These are phyloP conservation scores for Arachnopeziza araneosa DNA, from an alignment of 2,329 filamentous ascomycete genomes.

Conservation along the genomic window DNA sequence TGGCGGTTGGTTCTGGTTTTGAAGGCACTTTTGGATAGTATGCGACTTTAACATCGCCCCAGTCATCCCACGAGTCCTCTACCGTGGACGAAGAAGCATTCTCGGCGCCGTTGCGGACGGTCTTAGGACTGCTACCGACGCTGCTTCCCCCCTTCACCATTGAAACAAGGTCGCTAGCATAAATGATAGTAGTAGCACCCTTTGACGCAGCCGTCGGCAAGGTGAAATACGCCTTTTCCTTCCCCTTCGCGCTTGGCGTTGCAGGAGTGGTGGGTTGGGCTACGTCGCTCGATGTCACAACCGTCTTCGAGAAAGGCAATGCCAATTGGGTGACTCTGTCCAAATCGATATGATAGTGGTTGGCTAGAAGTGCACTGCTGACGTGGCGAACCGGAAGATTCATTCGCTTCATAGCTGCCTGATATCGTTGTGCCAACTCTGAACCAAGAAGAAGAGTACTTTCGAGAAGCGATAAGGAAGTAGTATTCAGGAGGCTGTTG, in stretches of 20 bases:
- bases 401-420: constrained; percentile 77
- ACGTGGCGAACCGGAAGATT: constrained; percentile 58
- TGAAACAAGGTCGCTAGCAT: constrained; percentile 78
- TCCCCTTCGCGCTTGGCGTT: constrained; percentile 61
- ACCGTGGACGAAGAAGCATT: constrained; percentile 12
- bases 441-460: constrained; percentile 74
- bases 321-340: constrained; percentile 83
- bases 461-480: constrained; percentile 72
- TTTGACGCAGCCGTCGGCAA: constrained; percentile 37
- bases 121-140: constrained; percentile 29
- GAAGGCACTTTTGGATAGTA: constrained; percentile 56
- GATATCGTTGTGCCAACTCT: constrained; percentile 86
- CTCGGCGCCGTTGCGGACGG: constrained; percentile 26
- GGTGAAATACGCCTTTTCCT: constrained; percentile 57
- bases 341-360: constrained; percentile 75
- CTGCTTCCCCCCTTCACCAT: constrained; percentile 56
- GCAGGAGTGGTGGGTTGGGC: constrained; percentile 46
- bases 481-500: constrained; percentile 83
- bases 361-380: constrained; percentile 68
- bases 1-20: constrained; percentile 26
- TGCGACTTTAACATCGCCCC: constrained; percentile 72
- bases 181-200: constrained; percentile 48
- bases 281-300: constrained; percentile 42
- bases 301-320: constrained; percentile 72
- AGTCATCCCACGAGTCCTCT: constrained; percentile 61